These are phyloP conservation scores for Aspergillus pseudoviridinutans DNA, from an alignment of 2,329 filamentous ascomycete genomes.

Conservation along the genomic window DNA sequence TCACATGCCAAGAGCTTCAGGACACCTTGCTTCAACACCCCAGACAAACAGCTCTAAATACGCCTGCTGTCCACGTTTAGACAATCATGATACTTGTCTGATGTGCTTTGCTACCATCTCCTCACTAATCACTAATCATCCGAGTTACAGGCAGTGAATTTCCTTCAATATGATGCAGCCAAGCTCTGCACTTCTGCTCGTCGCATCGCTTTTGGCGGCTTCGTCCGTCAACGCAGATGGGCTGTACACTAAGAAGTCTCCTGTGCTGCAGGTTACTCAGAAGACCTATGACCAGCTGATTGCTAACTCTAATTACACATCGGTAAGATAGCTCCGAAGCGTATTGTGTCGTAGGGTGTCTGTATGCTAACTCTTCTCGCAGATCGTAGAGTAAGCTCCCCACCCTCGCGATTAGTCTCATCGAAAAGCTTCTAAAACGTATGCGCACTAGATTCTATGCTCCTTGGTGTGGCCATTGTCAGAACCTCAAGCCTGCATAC, in stretches of 20 bases:
- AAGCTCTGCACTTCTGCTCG: constrained; percentile 48
- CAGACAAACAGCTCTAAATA: constrained; percentile 2
- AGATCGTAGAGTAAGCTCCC: constrained; percentile 52
- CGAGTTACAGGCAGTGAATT: neutral
- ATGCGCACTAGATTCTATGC: constrained; percentile 77
- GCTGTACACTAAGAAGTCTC: constrained; percentile 81
- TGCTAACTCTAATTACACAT: constrained; percentile 84
- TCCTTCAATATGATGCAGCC: constrained; percentile 29
- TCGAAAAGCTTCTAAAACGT: constrained; percentile 19
- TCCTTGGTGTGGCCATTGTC: constrained; percentile 96
- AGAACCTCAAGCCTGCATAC: constrained; percentile 92
- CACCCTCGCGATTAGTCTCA: constrained; percentile 7
- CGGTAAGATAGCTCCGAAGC: constrained; percentile 53
- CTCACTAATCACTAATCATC: neutral
- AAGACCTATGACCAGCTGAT: constrained; percentile 80
- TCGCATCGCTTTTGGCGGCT: constrained; percentile 60
- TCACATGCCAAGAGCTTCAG: constrained; percentile 39
- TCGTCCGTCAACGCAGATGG: constrained; percentile 64
- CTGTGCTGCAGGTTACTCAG: constrained; percentile 75
- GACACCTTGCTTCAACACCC: constrained; percentile 34
- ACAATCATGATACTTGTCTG: neutral
- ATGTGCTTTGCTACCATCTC: neutral
- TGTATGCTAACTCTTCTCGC: constrained; percentile 15
- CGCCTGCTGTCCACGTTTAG: neutral
- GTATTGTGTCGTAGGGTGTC: neutral